Base-by-base conservation (phyloP, 768 basidiomycete genomes). In the Clavulina sp. region DNA sequence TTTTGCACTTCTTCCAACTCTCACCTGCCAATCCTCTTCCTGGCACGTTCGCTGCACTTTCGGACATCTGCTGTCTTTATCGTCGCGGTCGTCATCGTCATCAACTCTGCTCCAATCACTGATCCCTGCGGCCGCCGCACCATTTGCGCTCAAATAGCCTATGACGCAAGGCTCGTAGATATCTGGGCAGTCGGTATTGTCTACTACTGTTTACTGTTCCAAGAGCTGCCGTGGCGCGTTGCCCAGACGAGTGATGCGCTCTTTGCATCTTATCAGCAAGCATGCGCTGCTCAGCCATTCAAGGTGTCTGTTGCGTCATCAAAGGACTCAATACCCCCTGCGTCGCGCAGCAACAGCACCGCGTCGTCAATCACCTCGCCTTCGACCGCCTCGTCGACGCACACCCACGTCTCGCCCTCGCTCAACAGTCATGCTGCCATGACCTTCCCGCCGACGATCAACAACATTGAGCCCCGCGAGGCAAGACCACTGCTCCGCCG, bases 191-290 rank as follows among this genome's bases (percentile, higher is more conserved):
- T 83, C 55, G 93, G 84, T 18, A 77, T 99, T 58, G 92, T 99
- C 59, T 97, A 93, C 68, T 99, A 99, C 70, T 99, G 93, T 70
- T 75, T 97, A 60, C 89, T 88, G 66, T 95, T 95, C 72, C 84
- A 89, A 64, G 93, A 99, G 64, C 76, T 99, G 49, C 93, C 93
- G 2, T 99, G 95, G 93, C 84, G 92, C 53, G 86, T 83, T 2
- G 93, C 93, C 31, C 92, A 96, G 62, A 67, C 70, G 18, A 69
- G 77, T 5, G 93, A 99, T 62, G 65, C 73, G 5, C 74, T 93
- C 6, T 99, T 88, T 65, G 71, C 79, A 0, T 69, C 82, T 2
- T 99, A 96, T 63, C 74, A 68, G 30, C 51, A 61, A 2, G 65
- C 66, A 2, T 76, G 73, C 57, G 50, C 34, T 5, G 52, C 56